Percentiles rank a stretch among this genome's conserved stretches.
Conservation (phyloP, 2,329 filamentous ascomycete genomes). For the Fonsecaea pedrosoi region DNA sequence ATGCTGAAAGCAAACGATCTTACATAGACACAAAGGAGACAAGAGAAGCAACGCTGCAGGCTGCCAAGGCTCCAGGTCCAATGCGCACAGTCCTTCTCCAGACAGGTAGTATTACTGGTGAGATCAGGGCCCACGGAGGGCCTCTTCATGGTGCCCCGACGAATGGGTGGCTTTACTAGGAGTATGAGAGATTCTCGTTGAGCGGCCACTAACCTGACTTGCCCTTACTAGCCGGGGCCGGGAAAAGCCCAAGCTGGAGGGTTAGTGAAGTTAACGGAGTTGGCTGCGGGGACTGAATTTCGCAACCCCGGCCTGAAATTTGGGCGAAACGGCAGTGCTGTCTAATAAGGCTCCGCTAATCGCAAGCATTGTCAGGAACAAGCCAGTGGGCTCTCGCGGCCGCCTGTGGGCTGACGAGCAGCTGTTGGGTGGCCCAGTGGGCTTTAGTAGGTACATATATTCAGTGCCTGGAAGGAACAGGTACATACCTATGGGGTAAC, state of each 20-base stretch:
- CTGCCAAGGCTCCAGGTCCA: constrained; percentile 9
- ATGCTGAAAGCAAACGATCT: constrained; percentile 18
- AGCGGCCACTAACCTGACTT: constrained; percentile 7
- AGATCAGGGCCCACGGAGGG: constrained; percentile 5
- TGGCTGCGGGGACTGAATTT: constrained; percentile 19
- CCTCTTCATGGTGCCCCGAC: constrained; percentile 6
- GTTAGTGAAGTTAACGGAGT: constrained; percentile 4
- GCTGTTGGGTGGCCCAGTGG: background rate
- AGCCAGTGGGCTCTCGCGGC: constrained; percentile 1
- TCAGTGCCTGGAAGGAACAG: background rate
- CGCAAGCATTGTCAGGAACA: constrained; percentile 2
- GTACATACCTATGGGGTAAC: background rate
- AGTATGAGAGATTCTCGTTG: constrained; percentile 4
- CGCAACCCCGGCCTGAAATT: constrained; percentile 6
- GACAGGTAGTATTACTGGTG: background rate
- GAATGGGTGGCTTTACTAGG: constrained; percentile 11
- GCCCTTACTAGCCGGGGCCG: constrained; percentile 12
- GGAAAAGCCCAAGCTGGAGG: background rate
- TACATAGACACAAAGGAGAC: constrained; percentile 14
- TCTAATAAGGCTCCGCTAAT: constrained; percentile 2
- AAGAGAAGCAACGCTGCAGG: constrained; percentile 3
- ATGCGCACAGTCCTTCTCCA: background rate
- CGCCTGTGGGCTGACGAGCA: constrained; percentile 8
- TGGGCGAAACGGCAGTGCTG: constrained; percentile 4
- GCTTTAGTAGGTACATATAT: background rate